Evolutionary conservation across 2,329 filamentous ascomycete species (phyloP), one percentile per base, ranked within the genome.

Genomic region (Colletotrichum camelliae): DNA sequence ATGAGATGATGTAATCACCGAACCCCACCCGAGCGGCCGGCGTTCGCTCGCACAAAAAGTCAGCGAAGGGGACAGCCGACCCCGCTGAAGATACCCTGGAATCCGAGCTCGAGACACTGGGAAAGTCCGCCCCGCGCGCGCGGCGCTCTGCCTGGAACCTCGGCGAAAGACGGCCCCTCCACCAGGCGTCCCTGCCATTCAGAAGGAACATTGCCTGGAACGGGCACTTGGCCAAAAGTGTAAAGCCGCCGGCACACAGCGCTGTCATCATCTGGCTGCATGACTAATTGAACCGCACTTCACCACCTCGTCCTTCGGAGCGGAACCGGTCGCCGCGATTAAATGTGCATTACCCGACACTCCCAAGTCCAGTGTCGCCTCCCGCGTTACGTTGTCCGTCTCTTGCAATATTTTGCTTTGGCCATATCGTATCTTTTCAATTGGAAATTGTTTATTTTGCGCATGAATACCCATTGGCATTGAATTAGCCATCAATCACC

Each of bases 1-100:
- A 64, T 75, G 7, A 52, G 73, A 75, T 75, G 73, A 75, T 65
- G 70, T 75, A 75, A 75, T 75, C 73, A 73, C 10, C 31, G 7
- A n/a, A 8, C 27, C 48, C 66, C 67, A 33, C 24, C 70, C 58
- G 21, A 64, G 35, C 27, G 18, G 67, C 35, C 67, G 24, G 67
- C 43, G 43, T 27, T 66, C 43, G 10, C 39, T 18, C 48, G 27
- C 58, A 33, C 58, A 61, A 61, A 61, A 61, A 37, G 18, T 66
- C 57, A 67, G 60, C 52, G 27, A 24, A 60, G 31, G 27, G 61
- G 43, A 52, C 57, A 35, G 70, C 57, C 39, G 64, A 73, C 70
- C 73, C 73, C 70, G 73, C 73, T 65, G 68, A 48, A 43, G 64
- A 75, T 57, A 68, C 73, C 73, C 73, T 75, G 68, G 55, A 75